phyloP scores from a whole-genome alignment of 768 basidiomycete genomes.

The Serendipita indica region DNA sequence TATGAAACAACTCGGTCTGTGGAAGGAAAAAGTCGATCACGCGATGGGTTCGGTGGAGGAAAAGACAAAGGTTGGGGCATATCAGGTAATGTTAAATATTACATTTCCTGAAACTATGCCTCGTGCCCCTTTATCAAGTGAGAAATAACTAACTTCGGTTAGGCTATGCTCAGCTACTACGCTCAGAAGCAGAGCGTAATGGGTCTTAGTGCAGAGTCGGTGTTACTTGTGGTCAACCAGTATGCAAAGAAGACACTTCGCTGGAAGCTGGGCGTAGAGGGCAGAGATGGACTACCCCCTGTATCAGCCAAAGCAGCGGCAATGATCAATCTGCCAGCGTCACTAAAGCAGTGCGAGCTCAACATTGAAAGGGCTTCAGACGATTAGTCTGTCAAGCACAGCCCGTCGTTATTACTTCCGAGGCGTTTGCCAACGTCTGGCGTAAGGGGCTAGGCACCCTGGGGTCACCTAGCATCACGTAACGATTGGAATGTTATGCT shows the following conservation, averaged over 20 bases:
- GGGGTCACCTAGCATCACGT: no score
- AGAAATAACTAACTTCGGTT: constrained; percentile 37
- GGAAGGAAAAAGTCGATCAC: constrained; percentile 15
- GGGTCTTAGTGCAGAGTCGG: constrained; percentile 22
- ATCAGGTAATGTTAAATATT: constrained; percentile 22
- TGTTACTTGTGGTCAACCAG: constrained; percentile 27
- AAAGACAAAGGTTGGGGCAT: constrained; percentile 35
- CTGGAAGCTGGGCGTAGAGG: constrained; percentile 14
- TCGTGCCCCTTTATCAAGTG: constrained; percentile 42
- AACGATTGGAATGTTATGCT: no score
- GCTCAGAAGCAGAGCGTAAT: constrained; percentile 24
- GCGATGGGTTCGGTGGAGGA: constrained; percentile 25
- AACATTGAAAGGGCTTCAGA: no score
- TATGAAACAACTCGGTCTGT: background rate
- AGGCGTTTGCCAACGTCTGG: no score
- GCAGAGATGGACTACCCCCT: constrained; percentile 21
- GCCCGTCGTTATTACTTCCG: no score
- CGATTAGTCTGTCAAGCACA: no score
- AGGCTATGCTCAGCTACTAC: constrained; percentile 25
- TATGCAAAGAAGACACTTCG: constrained; percentile 16
- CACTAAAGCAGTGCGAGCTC: background rate
- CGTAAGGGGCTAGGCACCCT: no score
- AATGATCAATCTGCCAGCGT: constrained; percentile 31
- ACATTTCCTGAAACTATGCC: background rate
- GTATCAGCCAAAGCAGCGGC: constrained; percentile 32